Evolutionary conservation across 345 rosid genomes (phyloP).

Genomic region (Rubroshorea leprosula): DNA sequence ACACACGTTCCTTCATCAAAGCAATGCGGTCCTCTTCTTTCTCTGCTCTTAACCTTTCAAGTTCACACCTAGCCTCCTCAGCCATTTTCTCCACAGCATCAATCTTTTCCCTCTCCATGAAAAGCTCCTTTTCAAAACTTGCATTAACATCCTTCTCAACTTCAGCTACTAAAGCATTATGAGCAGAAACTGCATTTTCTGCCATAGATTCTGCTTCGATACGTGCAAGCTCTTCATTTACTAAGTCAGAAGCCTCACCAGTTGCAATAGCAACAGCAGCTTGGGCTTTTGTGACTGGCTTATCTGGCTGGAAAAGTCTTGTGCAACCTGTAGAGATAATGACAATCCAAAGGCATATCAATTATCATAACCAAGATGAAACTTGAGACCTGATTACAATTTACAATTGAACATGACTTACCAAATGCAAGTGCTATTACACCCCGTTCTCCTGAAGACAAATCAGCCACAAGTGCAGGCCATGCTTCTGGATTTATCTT

Average conservation of each 20-base stretch:
- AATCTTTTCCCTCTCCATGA: conserved; percentile 59
- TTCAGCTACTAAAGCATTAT: conserved; percentile 69
- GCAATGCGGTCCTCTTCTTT: conserved; percentile 64
- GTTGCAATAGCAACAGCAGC: conserved; percentile 72
- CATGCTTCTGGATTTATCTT: conserved; percentile 78
- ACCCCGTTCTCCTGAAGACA: conserved; percentile 74
- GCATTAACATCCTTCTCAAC: conserved; percentile 77
- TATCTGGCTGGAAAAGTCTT: conserved; percentile 74
- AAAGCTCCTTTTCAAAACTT: conserved; percentile 70
- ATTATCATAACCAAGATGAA: conserved; percentile 6
- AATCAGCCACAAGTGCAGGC: conserved; percentile 80
- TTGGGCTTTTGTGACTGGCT: conserved; percentile 89
- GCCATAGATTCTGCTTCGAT: conserved; percentile 92
- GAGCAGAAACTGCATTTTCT: conserved; percentile 74
- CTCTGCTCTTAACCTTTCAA: conserved; percentile 49
- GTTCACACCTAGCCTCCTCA: conserved; percentile 64
- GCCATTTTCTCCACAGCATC: conserved; percentile 76
- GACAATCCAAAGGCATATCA: background rate
- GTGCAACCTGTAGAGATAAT: conserved; percentile 51
- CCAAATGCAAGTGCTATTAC: conserved; percentile 78
- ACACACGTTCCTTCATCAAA: conserved; percentile 58
- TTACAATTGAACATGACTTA: conserved; percentile 31
- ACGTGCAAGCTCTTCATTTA: conserved; percentile 84
- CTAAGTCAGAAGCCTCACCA: conserved; percentile 66
- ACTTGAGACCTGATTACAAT: conserved; percentile 3